Percentiles rank a stretch among this genome's conserved stretches.
Conservation (phyloP, 768 basidiomycete genomes). For the Pleurotus eryngii region DNA sequence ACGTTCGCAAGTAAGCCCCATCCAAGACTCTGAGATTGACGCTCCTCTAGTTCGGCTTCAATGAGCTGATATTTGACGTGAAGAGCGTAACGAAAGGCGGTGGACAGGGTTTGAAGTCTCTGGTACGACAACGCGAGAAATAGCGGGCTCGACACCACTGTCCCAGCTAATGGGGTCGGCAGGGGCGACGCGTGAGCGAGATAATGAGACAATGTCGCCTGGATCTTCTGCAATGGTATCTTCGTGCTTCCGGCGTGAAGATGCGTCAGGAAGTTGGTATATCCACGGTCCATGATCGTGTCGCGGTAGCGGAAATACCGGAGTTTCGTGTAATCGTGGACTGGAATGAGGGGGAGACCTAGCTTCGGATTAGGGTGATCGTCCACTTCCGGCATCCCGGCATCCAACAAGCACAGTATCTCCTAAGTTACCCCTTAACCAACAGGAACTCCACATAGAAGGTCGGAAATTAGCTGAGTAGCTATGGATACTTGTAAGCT, state of each 20-base stretch:
- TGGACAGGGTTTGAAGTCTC: slow-evolving; percentile 47
- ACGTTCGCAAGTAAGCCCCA: slow-evolving; percentile 31
- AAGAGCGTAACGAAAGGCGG: slow-evolving; percentile 57
- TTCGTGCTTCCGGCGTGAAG: slow-evolving; percentile 43
- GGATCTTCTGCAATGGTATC: slow-evolving; percentile 45
- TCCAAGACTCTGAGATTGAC: slow-evolving; percentile 24
- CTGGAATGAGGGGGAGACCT: no score
- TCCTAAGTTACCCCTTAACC: no score
- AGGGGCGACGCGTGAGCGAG: slow-evolving; percentile 46
- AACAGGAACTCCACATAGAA: no score
- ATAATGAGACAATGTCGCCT: slow-evolving; percentile 57
- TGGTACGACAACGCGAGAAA: slow-evolving; percentile 46
- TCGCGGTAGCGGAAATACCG: no score
- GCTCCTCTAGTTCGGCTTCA: slow-evolving; percentile 28
- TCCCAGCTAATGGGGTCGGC: slow-evolving; percentile 57
- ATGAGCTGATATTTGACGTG: slow-evolving; percentile 49
- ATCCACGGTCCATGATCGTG: slow-evolving; percentile 18
- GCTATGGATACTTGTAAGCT: no score
- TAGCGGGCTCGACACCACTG: slow-evolving; percentile 52
- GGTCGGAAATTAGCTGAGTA: no score
- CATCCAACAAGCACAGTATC: no score
- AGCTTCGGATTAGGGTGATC: no score
- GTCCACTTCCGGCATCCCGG: no score
- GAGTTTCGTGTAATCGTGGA: no score
- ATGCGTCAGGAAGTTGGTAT: slow-evolving; percentile 46